Base-by-base conservation (phyloP, 2,329 filamentous ascomycete genomes). In the Ophiosphaerella herpotricha region DNA sequence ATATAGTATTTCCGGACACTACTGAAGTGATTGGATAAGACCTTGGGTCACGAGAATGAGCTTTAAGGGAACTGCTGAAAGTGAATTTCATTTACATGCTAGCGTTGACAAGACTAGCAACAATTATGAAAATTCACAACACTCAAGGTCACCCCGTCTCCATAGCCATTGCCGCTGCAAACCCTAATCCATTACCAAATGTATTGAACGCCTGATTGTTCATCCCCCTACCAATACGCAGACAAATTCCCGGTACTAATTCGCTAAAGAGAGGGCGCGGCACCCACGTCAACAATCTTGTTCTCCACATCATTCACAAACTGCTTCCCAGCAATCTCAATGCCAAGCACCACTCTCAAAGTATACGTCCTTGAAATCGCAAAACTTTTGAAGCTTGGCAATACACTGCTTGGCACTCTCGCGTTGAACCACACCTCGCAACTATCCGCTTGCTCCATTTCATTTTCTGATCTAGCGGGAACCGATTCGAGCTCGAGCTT, bases 371-470 rank as follows among this genome's bases (percentile, higher is more conserved):
- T 48, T 13, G 43, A 49, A 29, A 68, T 54, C 4, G 63, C 65
- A 50, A 64, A 68, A 31, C 58, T 60, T 32, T 39, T 39, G 33
- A 68, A 68, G 32, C 55, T 60, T 32, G 65, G 60, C 5, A 57
- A 36, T 37, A 52, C 63, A n/a, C 35, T 45, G 1, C 62, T 52
- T 9, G 65, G 63, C 5, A 68, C 47, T 8, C 62, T 21, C 4
- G 54, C 58, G 13, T 48, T 50, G 34, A 62, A 68, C 63, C 57
- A 65, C 3, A 35, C 40, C 29, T 63, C 61, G 16, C 50, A 53
- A 7, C 39, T 46, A 29, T 38, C 36, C 24, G 39, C 57, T 39
- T 61, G 52, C 39, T 50, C 48, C 46, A 49, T 52, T 23, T 33
- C 26, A 31, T 56, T 55, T 51, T 47, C 51, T 8, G 31, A 21